Base-by-base conservation (phyloP, 805 yeast genomes). In the Starmerella apis region DNA sequence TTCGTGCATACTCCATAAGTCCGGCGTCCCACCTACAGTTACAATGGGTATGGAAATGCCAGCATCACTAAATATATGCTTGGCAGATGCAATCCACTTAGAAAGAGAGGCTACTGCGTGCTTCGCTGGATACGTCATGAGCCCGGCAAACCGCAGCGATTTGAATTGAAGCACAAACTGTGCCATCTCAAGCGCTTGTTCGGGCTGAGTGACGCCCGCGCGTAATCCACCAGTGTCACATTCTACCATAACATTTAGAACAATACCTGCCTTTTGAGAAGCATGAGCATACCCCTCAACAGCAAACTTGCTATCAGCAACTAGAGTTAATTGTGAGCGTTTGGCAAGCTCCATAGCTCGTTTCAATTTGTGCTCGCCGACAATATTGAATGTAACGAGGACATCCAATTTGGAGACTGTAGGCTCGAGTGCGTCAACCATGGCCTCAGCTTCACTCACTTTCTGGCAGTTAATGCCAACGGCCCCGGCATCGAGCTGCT, bases 151-250 rank as follows among this genome's bases (percentile, higher is more conserved):
- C 14, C 49, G 48, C 22, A 19, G 22, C 19, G 33, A 18, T 2
- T 10, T 18, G 18, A 23, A 24, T 13, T 32, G 8, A 20, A 22
- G 13, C 8, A 52, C 24, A n/a, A 3, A 23, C 24, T 47, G 30
- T 27, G 56, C 56, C 11, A 53, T 44, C 22, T 8, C 22, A 24
- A 53, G 33, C 16, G 56, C 56, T 20, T 47, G 31, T 16, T 16
- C 45, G 19, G 56, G 56, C 30, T 39, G 22, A 11, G 53, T 43
- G 25, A 43, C 49, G 20, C 56, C 56, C 8, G 54, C 53, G 11
- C 56, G 54, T 20, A 47, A 47, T 4, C 56, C 56, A 22, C 56
- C 56, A 7, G 53, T 53, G 39, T 53, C 56, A 31, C 56, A 53
- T 45, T 53, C 56, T 27, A 53, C 31, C 47, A 49, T 46, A 8